Evolutionary conservation across 2,329 filamentous ascomycete genomes (phyloP).

Genomic region (Alternaria triticimaculans): DNA sequence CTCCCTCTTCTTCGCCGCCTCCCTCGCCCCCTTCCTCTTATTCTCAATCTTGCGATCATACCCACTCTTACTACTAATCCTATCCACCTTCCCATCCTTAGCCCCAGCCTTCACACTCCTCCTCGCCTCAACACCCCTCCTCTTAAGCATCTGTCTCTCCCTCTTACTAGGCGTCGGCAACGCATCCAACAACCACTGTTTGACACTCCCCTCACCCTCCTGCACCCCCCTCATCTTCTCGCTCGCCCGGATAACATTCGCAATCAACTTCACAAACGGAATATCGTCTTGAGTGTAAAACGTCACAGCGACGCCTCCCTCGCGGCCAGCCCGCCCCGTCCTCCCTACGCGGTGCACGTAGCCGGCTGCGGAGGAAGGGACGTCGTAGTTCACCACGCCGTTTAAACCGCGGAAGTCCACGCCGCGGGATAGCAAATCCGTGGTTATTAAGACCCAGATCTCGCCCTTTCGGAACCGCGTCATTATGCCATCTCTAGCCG

Average conservation of each 20-base stretch:
- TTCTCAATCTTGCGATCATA: conserved; percentile 74
- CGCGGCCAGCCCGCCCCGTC: conserved; percentile 85
- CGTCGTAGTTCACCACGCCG: conserved; percentile 96
- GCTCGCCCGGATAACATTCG: conserved; percentile 86
- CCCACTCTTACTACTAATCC: conserved; percentile 84
- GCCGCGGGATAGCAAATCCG: conserved; percentile 88
- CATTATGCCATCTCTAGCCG: conserved; percentile 80
- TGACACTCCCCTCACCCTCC: conserved; percentile 56
- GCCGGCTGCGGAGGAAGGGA: conserved; percentile 84
- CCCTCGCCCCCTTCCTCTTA: conserved; percentile 63
- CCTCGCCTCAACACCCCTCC: conserved; percentile 78
- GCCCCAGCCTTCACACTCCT: conserved; percentile 45
- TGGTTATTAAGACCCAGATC: conserved; percentile 96
- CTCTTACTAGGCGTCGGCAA: conserved; percentile 84
- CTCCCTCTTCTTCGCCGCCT: conserved; percentile 41
- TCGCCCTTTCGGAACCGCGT: conserved; percentile 88
- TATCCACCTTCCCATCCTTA: conserved; percentile 44
- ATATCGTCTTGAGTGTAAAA: conserved; percentile 97
- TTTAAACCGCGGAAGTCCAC: conserved; percentile 96
- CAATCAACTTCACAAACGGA: conserved; percentile 85
- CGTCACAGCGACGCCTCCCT: conserved; percentile 88
- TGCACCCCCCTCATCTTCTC: conserved; percentile 68
- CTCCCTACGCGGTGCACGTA: conserved; percentile 95
- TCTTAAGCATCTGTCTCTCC: conserved; percentile 82
- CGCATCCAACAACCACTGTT: conserved; percentile 81